A percentile compares a stretch with the other conserved stretches of the same genome.
Conservation (phyloP, 164 flowering plant species). For the Vitis riparia region DNA sequence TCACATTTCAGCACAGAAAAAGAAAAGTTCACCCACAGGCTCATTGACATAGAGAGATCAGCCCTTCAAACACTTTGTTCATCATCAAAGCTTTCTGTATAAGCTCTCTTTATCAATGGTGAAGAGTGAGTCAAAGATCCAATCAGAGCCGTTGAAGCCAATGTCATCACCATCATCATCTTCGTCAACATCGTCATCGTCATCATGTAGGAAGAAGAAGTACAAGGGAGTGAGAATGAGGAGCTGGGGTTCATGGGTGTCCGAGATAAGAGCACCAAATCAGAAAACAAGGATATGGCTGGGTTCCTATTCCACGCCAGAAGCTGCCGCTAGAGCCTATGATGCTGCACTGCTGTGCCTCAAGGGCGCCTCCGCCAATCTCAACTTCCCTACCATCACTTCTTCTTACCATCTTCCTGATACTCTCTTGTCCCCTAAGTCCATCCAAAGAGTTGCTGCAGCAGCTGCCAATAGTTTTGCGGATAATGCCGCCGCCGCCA, state of each 20-base stretch:
- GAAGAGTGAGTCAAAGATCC: constrained; percentile 44
- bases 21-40: background rate
- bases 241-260: constrained; percentile 98
- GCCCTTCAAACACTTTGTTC: background rate
- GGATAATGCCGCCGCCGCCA: constrained; percentile 5
- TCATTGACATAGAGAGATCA: too few species aligned
- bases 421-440: constrained; percentile 67
- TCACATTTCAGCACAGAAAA: constrained; percentile 2
- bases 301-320: constrained; percentile 88
- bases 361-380: constrained; percentile 78
- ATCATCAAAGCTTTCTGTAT: background rate
- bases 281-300: constrained; percentile 94
- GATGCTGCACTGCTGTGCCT: constrained; percentile 95
- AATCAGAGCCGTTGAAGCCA: constrained; percentile 26
- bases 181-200: constrained; percentile 6
- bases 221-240: constrained; percentile 97
- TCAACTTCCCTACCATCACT: constrained; percentile 68
- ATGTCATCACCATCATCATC: constrained; percentile 22
- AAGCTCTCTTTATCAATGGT: constrained; percentile 27
- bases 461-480: constrained; percentile 52
- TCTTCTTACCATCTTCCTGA: constrained; percentile 18
- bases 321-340: constrained; percentile 96
- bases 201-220: constrained; percentile 39
- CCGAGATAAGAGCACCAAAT: constrained; percentile 90
- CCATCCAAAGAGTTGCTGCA: constrained; percentile 85